These are phyloP conservation scores for Lactarius sanguifluus DNA, from an alignment of 768 basidiomycete species.

Conservation along the genomic window DNA sequence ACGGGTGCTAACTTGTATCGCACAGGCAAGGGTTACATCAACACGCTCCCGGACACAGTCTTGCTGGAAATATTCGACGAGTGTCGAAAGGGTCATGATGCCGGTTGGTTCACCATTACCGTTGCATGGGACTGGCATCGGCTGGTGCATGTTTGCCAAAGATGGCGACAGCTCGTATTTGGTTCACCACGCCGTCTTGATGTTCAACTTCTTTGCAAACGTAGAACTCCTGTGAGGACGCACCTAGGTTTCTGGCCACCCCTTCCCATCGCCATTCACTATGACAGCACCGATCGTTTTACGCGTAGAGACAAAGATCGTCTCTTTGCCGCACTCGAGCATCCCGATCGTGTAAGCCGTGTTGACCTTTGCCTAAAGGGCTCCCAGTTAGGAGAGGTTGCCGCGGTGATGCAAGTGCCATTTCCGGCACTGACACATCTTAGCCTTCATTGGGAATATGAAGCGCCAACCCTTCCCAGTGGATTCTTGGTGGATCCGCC, in stretches of 20 bases:
- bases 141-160: neutral
- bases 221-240: too few species aligned
- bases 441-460: neutral
- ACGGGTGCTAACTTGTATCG: neutral
- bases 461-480: neutral
- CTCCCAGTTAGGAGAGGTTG: neutral
- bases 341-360: neutral
- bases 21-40: neutral
- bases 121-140: neutral
- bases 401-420: neutral
- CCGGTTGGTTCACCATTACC: too few species aligned
- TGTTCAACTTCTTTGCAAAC: neutral
- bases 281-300: neutral
- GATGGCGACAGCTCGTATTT: neutral
- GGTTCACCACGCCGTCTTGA: neutral
- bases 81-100: too few species aligned
- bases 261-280: neutral
- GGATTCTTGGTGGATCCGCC: neutral
- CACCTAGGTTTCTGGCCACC: neutral
- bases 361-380: neutral
- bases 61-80: too few species aligned
- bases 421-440: neutral
- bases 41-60: too few species aligned
- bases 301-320: neutral
- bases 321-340: neutral